Evolutionary conservation across 352 stramenopile genomes (phyloP).

Genomic region (Globisporangium paddicum): DNA sequence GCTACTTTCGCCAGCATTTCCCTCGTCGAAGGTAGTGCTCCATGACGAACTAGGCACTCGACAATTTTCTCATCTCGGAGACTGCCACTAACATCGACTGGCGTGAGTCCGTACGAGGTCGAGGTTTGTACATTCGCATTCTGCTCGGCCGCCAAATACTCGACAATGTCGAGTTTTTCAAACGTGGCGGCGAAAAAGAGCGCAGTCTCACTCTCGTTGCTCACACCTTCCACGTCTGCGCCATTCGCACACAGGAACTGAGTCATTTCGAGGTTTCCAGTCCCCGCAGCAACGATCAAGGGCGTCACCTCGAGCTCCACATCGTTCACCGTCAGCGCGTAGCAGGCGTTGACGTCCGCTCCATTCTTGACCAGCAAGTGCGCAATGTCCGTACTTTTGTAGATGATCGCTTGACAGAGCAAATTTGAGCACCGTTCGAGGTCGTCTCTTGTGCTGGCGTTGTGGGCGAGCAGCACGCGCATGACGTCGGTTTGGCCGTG

Average conservation of each 20-base stretch:
- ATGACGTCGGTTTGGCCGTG: background rate
- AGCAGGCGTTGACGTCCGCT: background rate
- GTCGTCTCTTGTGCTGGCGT: background rate
- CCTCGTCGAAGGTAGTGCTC: background rate
- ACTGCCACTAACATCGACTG: background rate
- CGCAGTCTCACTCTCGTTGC: background rate
- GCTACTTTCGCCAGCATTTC: background rate
- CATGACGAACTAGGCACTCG: background rate
- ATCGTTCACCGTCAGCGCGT: background rate
- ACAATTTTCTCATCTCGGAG: background rate
- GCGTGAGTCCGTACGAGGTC: background rate
- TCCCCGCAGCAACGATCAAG: background rate
- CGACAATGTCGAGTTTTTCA: background rate
- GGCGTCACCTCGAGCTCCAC: background rate
- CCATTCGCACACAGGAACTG: background rate
- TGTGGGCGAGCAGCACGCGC: background rate
- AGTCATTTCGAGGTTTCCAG: background rate
- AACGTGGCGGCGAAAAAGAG: background rate
- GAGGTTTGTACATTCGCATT: background rate
- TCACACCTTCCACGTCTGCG: background rate
- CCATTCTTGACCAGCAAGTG: background rate
- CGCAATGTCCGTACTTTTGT: background rate
- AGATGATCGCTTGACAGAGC: background rate
- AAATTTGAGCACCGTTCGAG: background rate
- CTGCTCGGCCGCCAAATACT: background rate